These are phyloP conservation scores for Penicillium canariense DNA, from an alignment of 495 filamentous ascomycete genomes.

Conservation along the genomic window DNA sequence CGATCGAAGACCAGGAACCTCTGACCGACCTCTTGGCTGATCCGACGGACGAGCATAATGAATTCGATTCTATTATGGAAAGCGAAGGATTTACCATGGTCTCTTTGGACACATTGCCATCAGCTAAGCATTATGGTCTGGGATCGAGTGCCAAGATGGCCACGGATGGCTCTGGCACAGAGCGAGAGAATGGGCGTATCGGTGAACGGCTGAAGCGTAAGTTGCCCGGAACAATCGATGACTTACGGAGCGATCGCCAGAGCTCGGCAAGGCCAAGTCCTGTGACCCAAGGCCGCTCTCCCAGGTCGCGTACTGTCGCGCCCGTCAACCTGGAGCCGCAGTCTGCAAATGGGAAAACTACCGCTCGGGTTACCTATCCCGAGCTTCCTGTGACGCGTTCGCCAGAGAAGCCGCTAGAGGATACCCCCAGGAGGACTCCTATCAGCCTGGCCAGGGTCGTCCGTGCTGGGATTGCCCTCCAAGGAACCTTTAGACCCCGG, in stretches of 20 bases:
- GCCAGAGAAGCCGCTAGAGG: not conserved
- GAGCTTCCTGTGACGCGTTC: constrained; percentile 11
- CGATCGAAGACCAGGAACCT: constrained; percentile 4
- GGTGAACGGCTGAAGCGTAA: constrained; percentile 32
- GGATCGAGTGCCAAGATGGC: constrained; percentile 22
- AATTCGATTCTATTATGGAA: constrained; percentile 57
- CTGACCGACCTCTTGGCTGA: constrained; percentile 21
- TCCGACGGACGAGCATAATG: constrained; percentile 43
- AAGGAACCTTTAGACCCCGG: constrained; percentile 39
- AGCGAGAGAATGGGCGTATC: constrained; percentile 30
- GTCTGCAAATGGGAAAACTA: not conserved
- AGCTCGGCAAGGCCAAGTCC: constrained; percentile 18
- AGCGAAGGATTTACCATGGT: constrained; percentile 62
- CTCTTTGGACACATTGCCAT: constrained; percentile 52
- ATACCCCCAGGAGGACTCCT: constrained; percentile 9
- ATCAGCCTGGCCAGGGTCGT: constrained; percentile 42
- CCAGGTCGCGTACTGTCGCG: not conserved
- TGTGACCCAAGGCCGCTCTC: not conserved
- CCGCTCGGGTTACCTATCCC: constrained; percentile 14
- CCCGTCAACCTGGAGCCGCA: not conserved
- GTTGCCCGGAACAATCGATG: constrained; percentile 21
- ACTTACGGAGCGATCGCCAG: constrained; percentile 19
- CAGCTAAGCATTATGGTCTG: constrained; percentile 39
- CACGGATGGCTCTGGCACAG: constrained; percentile 20
- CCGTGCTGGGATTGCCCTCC: constrained; percentile 47